Base-by-base conservation (phyloP, 352 stramenopile species). In the Globisporangium parvum region DNA sequence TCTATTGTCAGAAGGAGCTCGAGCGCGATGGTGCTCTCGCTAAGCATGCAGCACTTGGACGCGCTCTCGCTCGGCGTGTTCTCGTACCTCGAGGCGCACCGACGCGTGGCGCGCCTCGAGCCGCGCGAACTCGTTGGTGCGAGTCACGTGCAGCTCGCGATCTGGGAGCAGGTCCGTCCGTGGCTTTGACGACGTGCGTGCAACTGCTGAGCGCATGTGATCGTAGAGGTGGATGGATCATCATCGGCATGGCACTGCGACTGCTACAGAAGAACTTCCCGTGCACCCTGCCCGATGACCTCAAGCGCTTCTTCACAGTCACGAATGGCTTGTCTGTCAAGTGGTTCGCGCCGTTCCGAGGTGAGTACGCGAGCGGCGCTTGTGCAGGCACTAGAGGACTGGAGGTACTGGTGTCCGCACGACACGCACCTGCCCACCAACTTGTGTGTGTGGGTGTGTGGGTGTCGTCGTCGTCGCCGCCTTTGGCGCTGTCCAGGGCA, bases 311-410 rank as follows among this genome's bases (percentile, higher is more conserved):
- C 56, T 87, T 84, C 46, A 73, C 57, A 9, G 69, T 84, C 59
- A 69, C 74, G 23, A 92, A 92, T 47, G 82, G 82, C 9, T 46
- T 92, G 20, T 80, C 73, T 0, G 62, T 88, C 50, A 89, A 88
- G 58, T 92, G 82, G 82, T 88, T 83, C 55, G 72, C 66, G 2
- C 53, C 55, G 31, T 80, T 90, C 55, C 67, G 65, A 33, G 72
- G 77, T 84, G 31, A 6, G 37, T 12, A n/a, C 40, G 11, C 21
- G 18, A 9, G 11, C 35, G 9, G 11, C 35, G 9, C 31, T 39
- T 53, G 15, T 24, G 17, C 15, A 50, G 6, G 33, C n/a, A 49
- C 26, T 33, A 10, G 2, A 26, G 3, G 26, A 31, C 26, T 31
- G 26, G 26, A 31, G 26, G 6, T 31, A 31, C 26, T 31, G 6